phyloP scores from a whole-genome alignment of 805 yeast species.

The Sugiyamaella boreocaroliniensis region DNA sequence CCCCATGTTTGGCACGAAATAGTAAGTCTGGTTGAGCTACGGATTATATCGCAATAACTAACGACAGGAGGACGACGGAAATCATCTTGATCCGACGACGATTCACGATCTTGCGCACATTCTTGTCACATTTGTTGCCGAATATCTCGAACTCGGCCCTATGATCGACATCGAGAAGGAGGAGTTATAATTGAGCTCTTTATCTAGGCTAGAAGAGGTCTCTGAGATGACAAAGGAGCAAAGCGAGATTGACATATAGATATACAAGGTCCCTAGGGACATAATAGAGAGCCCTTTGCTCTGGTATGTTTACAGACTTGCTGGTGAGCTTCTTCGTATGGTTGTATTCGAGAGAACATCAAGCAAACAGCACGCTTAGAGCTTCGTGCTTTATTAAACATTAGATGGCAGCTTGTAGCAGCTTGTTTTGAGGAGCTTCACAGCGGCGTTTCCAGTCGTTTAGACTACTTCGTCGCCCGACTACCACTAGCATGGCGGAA shows the following conservation, averaged over 20 bases:
- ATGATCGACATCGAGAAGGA: conserved; percentile 5
- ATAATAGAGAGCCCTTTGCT: too few relatives aligned
- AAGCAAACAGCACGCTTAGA: too few relatives aligned
- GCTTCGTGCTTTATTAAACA: neutral
- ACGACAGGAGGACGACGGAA: conserved; percentile 36
- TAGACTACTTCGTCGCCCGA: conserved; percentile 12
- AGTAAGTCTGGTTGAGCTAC: conserved; percentile 7
- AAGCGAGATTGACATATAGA: too few relatives aligned
- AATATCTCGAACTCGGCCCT: conserved; percentile 25
- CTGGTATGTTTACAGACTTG: too few relatives aligned
- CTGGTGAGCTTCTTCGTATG: too few relatives aligned
- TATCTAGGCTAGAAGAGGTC: neutral
- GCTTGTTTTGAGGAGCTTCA: too few relatives aligned
- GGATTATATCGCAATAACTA: neutral
- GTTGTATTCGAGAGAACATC: too few relatives aligned
- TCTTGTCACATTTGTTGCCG: conserved; percentile 35
- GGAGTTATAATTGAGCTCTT: conserved; percentile 2
- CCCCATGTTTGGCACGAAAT: conserved; percentile 50
- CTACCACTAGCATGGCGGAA: conserved; percentile 74
- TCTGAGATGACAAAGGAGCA: too few relatives aligned
- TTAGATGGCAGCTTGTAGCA: neutral
- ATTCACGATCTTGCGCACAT: conserved; percentile 43
- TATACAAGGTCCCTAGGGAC: too few relatives aligned
- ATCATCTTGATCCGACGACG: conserved; percentile 34
- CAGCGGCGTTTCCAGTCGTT: too few relatives aligned